A percentile compares a stretch with the other conserved stretches of the same genome.
Conservation (phyloP, 2,329 filamentous ascomycete genomes). For the Diaporthe citrichinensis region DNA sequence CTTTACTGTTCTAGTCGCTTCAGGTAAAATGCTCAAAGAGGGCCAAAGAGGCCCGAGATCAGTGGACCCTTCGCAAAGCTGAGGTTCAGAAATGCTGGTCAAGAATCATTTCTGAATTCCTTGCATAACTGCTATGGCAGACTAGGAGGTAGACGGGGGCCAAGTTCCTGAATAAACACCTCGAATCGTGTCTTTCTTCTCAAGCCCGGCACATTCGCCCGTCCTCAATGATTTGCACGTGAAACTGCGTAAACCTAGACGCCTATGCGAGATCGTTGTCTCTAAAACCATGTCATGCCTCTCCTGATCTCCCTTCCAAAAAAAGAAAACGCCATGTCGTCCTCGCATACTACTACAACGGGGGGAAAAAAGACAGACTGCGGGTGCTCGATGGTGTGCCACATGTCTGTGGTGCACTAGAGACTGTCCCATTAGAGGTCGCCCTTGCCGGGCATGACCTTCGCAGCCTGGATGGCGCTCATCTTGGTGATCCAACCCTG, state of each 20-base stretch:
- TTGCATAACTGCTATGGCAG: not conserved
- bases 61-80: not conserved
- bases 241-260: constrained; percentile 5
- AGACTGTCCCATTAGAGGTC: constrained; percentile 49
- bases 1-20: not conserved
- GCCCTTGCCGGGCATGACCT: constrained; percentile 78
- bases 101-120: not conserved
- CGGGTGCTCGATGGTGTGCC: not conserved
- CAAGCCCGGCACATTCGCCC: not conserved
- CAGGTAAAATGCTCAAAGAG: not conserved
- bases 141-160: not conserved
- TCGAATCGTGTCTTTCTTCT: not conserved
- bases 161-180: not conserved
- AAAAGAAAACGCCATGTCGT: not conserved
- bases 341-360: not conserved
- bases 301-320: not conserved
- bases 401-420: not conserved
- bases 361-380: not conserved
- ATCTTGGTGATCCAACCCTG: constrained; percentile 96
- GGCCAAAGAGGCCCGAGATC: not conserved
- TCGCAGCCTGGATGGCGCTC: constrained; percentile 94
- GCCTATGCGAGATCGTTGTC: constrained; percentile 9
- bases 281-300: not conserved
- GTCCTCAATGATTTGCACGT: not conserved
- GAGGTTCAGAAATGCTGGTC: not conserved